phyloP scores from a whole-genome alignment of 495 filamentous ascomycete species.

The Penicillium coffeae region DNA sequence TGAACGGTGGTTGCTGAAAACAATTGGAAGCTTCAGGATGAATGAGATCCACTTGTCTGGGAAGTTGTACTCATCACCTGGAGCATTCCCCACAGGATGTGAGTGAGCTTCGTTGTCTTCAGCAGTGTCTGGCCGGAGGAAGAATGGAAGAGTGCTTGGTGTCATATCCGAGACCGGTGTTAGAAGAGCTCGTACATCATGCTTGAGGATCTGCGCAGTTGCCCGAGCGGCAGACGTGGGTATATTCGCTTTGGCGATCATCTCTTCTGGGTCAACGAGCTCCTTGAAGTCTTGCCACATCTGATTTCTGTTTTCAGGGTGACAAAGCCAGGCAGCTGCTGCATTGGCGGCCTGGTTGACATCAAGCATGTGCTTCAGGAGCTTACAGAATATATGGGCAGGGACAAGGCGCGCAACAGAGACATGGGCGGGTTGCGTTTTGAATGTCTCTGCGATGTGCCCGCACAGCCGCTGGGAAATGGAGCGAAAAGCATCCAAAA shows the following conservation, averaged over 20 bases:
- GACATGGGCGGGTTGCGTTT: constrained; percentile 75
- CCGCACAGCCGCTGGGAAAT: constrained; percentile 74
- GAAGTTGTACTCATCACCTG: constrained; percentile 55
- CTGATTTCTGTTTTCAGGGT: constrained; percentile 51
- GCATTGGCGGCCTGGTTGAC: constrained; percentile 81
- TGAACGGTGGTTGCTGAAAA: constrained; percentile 68
- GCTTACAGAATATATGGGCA: constrained; percentile 80
- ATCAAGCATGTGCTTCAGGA: constrained; percentile 78
- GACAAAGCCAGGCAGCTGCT: constrained; percentile 46
- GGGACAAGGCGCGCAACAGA: constrained; percentile 80
- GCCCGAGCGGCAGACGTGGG: constrained; percentile 40
- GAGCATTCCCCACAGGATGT: constrained; percentile 32
- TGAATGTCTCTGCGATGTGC: constrained; percentile 76
- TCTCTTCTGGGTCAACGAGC: constrained; percentile 64
- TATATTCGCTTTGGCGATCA: constrained; percentile 42
- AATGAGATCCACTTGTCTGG: constrained; percentile 85
- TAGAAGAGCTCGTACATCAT: constrained; percentile 70
- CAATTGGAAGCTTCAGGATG: constrained; percentile 65
- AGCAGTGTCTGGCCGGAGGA: constrained; percentile 40
- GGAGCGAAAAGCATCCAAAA: constrained; percentile 76
- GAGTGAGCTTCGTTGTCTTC: constrained; percentile 34
- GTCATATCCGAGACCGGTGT: constrained; percentile 38
- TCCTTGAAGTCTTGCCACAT: constrained; percentile 93
- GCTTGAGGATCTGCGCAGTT: constrained; percentile 63
- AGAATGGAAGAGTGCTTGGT: constrained; percentile 32